Evolutionary conservation across 2,329 filamentous ascomycete species (phyloP).

Genomic region (Periconia sp.): DNA sequence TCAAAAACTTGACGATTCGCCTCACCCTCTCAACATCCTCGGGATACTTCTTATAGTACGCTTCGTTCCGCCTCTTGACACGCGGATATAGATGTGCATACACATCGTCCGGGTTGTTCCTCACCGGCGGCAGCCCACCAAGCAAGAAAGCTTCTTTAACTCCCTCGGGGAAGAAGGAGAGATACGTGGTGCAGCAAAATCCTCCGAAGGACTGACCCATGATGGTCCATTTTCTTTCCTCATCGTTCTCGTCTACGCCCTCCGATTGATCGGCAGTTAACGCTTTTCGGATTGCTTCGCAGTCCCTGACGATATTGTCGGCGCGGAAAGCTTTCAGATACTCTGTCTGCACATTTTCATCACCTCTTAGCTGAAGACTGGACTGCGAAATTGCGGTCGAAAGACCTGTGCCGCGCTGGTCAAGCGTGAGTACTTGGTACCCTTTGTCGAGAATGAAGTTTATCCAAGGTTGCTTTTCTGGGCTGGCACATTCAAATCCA

Average conservation of each 20-base stretch:
- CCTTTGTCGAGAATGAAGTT: constrained; percentile 72
- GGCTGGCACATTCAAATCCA: constrained; percentile 73
- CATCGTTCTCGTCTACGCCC: constrained; percentile 37
- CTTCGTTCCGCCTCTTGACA: constrained; percentile 70
- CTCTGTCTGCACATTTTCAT: constrained; percentile 68
- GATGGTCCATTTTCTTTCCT: constrained; percentile 78
- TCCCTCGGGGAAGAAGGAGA: constrained; percentile 76
- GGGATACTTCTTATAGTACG: constrained; percentile 83
- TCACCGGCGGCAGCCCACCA: constrained; percentile 79
- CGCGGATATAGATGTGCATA: constrained; percentile 72
- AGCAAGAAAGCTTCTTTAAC: constrained; percentile 80
- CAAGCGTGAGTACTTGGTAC: constrained; percentile 82
- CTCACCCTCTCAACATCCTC: constrained; percentile 73
- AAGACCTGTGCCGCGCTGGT: constrained; percentile 86
- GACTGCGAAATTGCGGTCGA: constrained; percentile 77
- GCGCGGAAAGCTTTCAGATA: constrained; percentile 86
- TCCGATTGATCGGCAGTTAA: constrained; percentile 68
- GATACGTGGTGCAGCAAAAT: constrained; percentile 80
- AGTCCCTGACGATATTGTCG: constrained; percentile 86
- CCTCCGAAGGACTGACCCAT: constrained; percentile 93
- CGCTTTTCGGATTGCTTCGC: constrained; percentile 78
- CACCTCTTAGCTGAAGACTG: constrained; percentile 66
- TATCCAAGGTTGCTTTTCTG: constrained; percentile 74
- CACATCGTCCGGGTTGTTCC: constrained; percentile 70
- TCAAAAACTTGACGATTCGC: constrained; percentile 66